Conservation (phyloP, 1,284 basidiomycete species). For the Heimioporus retisporus region DNA sequence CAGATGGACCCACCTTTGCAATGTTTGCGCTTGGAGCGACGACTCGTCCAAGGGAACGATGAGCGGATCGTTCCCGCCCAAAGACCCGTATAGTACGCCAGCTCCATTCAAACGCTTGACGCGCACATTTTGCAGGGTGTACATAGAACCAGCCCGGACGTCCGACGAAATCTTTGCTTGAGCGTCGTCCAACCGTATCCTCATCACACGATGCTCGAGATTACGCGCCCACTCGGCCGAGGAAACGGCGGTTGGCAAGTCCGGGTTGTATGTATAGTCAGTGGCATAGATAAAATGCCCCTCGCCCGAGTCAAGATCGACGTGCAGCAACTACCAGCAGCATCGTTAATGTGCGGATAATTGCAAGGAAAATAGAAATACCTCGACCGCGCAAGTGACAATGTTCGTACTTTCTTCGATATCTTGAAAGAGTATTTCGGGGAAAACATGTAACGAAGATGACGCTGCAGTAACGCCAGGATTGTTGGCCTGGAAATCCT, state of each 20-base stretch:
- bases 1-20: slow-evolving; percentile 32
- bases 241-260: slow-evolving; percentile 47
- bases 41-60: slow-evolving; percentile 58
- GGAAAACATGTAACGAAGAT: slow-evolving; percentile 45
- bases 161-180: slow-evolving; percentile 56
- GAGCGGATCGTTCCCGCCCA: slow-evolving; percentile 67
- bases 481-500: slow-evolving; percentile 51
- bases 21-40: slow-evolving; percentile 40
- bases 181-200: slow-evolving; percentile 59
- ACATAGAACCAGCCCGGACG: slow-evolving; percentile 55
- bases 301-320: slow-evolving; percentile 43
- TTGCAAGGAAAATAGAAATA: slow-evolving; percentile 31
- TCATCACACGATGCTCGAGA: slow-evolving; percentile 63
- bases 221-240: slow-evolving; percentile 49
- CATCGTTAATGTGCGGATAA: slow-evolving; percentile 7
- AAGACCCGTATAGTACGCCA: slow-evolving; percentile 50
- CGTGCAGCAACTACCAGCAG: slow-evolving; percentile 57
- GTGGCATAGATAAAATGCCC: slow-evolving; percentile 65
- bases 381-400: slow-evolving; percentile 71
- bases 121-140: slow-evolving; percentile 62
- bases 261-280: slow-evolving; percentile 68
- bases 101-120: slow-evolving; percentile 45
- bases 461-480: slow-evolving; percentile 30
- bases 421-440: slow-evolving; percentile 59
- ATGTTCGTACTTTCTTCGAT: slow-evolving; percentile 51